Percentiles rank a stretch among this genome's conserved stretches.
phyloP scores from a whole-genome alignment of 768 basidiomycete species.

The Mycena epipterygia region DNA sequence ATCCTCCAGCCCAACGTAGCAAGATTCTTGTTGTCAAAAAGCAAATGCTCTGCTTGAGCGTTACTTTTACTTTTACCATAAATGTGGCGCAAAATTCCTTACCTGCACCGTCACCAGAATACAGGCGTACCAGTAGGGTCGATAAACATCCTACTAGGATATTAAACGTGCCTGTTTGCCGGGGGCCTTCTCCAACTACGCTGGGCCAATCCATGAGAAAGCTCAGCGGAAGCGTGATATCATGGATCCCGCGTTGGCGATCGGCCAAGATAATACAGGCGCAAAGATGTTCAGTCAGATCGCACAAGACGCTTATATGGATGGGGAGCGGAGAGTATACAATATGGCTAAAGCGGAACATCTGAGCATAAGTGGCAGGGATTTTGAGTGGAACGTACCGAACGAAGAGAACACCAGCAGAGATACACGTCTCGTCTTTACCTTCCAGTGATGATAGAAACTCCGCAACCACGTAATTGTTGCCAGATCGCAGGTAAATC shows the following conservation, averaged over 20 bases:
- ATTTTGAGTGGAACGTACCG: constrained; percentile 49
- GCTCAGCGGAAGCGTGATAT: constrained; percentile 65
- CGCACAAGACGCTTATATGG: constrained; percentile 64
- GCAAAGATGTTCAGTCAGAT: constrained; percentile 64
- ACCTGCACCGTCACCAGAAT: constrained; percentile 45
- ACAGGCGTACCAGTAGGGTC: constrained; percentile 46
- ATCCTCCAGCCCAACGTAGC: constrained; percentile 34
- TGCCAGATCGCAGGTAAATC: constrained; percentile 33
- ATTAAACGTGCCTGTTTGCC: constrained; percentile 20
- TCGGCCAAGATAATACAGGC: constrained; percentile 54
- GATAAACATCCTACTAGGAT: constrained; percentile 38
- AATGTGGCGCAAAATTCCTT: constrained; percentile 7
- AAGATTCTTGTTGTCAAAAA: constrained; percentile 43
- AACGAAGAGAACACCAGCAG: constrained; percentile 55
- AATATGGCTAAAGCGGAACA: constrained; percentile 56
- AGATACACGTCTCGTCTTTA: constrained; percentile 41
- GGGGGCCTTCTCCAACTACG: constrained; percentile 24
- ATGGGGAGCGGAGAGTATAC: constrained; percentile 53
- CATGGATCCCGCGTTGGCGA: constrained; percentile 48
- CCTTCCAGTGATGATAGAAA: constrained; percentile 46
- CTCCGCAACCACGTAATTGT: constrained; percentile 47
- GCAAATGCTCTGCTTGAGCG: constrained; percentile 44
- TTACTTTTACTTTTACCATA: neutral
- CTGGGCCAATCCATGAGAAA: constrained; percentile 57
- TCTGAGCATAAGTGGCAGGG: neutral